Percentiles rank a stretch among this genome's conserved stretches.
Conservation (phyloP, 148 eudicot species). For the Rhododendron griersonianum region DNA sequence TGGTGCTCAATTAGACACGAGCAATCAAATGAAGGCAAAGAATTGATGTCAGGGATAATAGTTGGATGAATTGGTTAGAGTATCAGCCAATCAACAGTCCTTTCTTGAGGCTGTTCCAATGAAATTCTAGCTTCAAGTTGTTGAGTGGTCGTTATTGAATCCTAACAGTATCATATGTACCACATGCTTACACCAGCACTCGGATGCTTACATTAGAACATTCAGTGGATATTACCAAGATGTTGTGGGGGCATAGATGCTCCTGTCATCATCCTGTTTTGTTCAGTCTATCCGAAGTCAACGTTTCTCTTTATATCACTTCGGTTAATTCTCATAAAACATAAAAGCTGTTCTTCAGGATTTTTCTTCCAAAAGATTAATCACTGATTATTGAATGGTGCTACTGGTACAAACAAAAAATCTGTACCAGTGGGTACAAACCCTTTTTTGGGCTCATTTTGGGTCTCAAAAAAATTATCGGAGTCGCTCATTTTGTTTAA, state of each 20-base stretch:
- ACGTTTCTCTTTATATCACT: neutral
- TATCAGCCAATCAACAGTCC: neutral
- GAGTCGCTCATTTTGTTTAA: too few species aligned
- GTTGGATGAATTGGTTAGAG: neutral
- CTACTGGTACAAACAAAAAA: too few species aligned
- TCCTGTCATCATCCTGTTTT: neutral
- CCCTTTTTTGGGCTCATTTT: too few species aligned
- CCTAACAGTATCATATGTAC: neutral
- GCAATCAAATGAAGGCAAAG: neutral
- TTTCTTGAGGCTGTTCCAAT: constrained; percentile 6
- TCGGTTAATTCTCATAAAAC: neutral
- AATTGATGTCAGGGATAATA: neutral
- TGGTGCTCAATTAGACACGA: neutral
- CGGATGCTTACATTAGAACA: neutral
- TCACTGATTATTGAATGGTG: neutral
- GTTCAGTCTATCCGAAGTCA: neutral
- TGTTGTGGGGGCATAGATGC: constrained; percentile 8
- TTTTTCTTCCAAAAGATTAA: neutral
- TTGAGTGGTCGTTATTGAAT: neutral
- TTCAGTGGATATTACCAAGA: neutral
- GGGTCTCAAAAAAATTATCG: too few species aligned
- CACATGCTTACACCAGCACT: neutral
- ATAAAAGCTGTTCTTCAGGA: neutral
- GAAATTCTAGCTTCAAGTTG: constrained; percentile 4
- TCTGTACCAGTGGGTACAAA: too few species aligned